A percentile compares a stretch with the other conserved stretches of the same genome.
Evolutionary conservation across 345 rosid genomes (phyloP).

Genomic region (Syzygium jambos): DNA sequence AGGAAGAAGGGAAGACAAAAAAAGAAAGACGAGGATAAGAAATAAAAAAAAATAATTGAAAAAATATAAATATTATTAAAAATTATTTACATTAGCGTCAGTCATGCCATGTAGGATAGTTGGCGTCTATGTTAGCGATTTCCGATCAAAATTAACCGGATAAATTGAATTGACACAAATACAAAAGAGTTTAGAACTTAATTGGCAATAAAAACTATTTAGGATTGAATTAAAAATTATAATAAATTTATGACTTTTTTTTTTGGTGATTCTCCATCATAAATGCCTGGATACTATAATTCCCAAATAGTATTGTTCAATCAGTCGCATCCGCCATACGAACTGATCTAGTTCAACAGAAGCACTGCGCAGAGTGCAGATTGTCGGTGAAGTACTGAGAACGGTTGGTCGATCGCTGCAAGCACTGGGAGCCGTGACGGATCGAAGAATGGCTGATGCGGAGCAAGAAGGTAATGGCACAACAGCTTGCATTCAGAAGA

Average conservation of each 20-base stretch:
- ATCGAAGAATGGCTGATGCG: not conserved
- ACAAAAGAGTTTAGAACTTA: accelerated
- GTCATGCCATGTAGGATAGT: too few species aligned
- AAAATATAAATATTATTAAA: too few species aligned
- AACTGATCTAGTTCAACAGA: not conserved
- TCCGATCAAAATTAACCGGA: too few species aligned
- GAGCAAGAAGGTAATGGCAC: not conserved
- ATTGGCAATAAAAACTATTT: not conserved
- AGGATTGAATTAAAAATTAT: accelerated
- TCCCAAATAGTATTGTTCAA: not conserved
- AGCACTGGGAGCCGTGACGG: not conserved
- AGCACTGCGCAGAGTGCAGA: not conserved
- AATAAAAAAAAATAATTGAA: too few species aligned
- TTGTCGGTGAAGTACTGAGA: not conserved
- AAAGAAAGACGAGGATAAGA: too few species aligned
- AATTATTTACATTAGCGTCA: too few species aligned
- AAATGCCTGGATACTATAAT: not conserved
- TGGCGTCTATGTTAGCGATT: too few species aligned
- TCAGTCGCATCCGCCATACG: not conserved
- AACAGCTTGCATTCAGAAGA: not conserved
- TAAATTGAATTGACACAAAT: accelerated
- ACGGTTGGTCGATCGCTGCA: not conserved
- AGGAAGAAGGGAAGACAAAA: too few species aligned
- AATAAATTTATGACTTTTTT: too few species aligned
- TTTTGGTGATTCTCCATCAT: not conserved